Evolutionary conservation across 306 rosid species (phyloP), one percentile per base, ranked within the genome.

Genomic region (Cotoneaster glaucophyllus): DNA sequence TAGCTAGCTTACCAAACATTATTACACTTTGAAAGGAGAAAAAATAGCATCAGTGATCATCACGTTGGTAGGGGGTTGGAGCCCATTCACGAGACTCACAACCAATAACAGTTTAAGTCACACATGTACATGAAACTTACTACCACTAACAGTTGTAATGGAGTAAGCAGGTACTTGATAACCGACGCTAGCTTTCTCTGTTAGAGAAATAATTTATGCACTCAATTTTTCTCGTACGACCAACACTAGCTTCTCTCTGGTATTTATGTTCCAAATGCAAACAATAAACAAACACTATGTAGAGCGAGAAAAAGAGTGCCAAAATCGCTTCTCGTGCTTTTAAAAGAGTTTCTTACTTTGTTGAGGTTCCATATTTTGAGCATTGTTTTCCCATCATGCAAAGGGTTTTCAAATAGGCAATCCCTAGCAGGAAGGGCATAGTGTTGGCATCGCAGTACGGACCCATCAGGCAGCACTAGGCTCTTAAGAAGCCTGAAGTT

Each of bases 341-440:
- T 4, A 5, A 2, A 48, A 17, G 15, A 3, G n/a, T 67, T 14
- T 18, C 87, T 81, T 88, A 92, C 97, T 66, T 87, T 84, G 79
- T 92, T 90, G 77, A 87, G 87, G 80, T 90, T 90, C 97, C 96
- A 92, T 64, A 92, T 90, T 78, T 92, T 92, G 78, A 92, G 97
- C 87, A 88, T 83, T 63, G 96, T 87, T 84, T 88, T 90, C 8
- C 91, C 93, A 53, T 90, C 88, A 66, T 92, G 97, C 4, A 88
- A 26, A 32, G 93, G 92, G 79, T 92, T 92, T 45, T 83, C 82
- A 77, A 92, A 90, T 8, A 92, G 79, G 85, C 87, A 92, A 54
- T 90, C 93, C 85, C 90, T 81, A 8, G 96, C 73, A 4, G 97
- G 97, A 81, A 90, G 96, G 19, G 93, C 97, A 67, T 90, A 82